Base-by-base conservation (phyloP, 495 filamentous ascomycete genomes). In the Massariosphaeria phaeospora region DNA sequence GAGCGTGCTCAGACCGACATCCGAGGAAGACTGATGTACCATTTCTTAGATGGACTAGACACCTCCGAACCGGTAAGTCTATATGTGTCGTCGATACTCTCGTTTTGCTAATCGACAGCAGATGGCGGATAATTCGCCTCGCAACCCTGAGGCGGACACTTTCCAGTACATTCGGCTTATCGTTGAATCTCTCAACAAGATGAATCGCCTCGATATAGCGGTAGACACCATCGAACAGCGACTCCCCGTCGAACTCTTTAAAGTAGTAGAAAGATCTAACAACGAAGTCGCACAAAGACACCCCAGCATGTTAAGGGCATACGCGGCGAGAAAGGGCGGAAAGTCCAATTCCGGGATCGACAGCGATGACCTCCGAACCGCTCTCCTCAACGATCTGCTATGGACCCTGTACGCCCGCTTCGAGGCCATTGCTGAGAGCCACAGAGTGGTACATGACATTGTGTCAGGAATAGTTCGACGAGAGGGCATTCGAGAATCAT, bases 321-420 rank as follows among this genome's bases (percentile, higher is more conserved):
- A 67, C 71, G n/a, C 68, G 55, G 45, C 31, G 9, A 43, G 36
- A 20, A 52, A 55, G 13, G 34, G 48, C 26, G 25, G 29, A 8
- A 63, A 63, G 39, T 30, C 53, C n/a, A 23, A 44, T 3, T 21
- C 49, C 2, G 53, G 27, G 2, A 36, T 26, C 13, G 79, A 83
- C 21, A 79, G 84, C 43, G 85, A 83, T 15, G 82, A 85, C 48
- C 80, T 85, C 63, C 79, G 86, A 6, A 86, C 84, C 15, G 84
- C 84, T 62, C 85, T 95, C 18, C 81, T 99, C 29, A 83, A 89
- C 47, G 93, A 99, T 63, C 80, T 95, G 29, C 73, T 99, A 7
- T 90, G 82, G 82, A 91, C 90, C 1, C 70, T 99, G 0, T 99
- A 95, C 70, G 88, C 91, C 13, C 95, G 96, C 59, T 95, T 99